Evolutionary conservation across 2,329 filamentous ascomycete species (phyloP), one percentile per base, ranked within the genome.

Genomic region (Microdochium paspali): DNA sequence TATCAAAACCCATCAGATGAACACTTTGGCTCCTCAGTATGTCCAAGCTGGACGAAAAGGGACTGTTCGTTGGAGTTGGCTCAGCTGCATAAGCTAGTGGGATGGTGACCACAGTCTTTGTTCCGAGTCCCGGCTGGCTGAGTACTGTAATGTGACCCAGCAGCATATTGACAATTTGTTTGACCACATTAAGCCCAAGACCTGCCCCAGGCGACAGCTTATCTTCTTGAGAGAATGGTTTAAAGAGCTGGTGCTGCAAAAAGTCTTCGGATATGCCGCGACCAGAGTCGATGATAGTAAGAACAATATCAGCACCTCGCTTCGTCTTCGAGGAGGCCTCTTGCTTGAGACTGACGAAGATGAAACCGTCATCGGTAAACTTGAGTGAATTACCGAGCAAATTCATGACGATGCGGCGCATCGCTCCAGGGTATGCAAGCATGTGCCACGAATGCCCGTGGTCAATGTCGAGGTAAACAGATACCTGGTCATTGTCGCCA

Each of bases 151-250:
- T 40, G 35, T 40, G 15, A 21, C 35, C 35, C 4, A 3, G 18
- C 0, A 87, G 65, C 9, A 76, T 72, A 13, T 72, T 69, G 1
- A 82, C 74, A 6, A 87, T 77, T 46, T 70, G 66, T 20, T 74
- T 72, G 2, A 87, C 82, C 7, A 87, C 77, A 39, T 77, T 82
- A 24, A 87, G 62, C 0, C 84, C 84, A 0, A 87, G 66, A 0
- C 84, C 83, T 0, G 78, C 77, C 0, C 84, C 83, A 0, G 76
- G 72, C 0, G 74, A 69, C 1, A 87, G 60, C 0, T 68, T 63
- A 44, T 85, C 73, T 55, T 87, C 84, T 51, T 87, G 84, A 0
- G 71, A 63, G 50, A 86, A 86, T 0, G 82, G 79, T 0, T 73
- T 77, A 56, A 82, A 87, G 0, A 86, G 61, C 13, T 74, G 71